phyloP scores from a whole-genome alignment of 2,329 filamentous ascomycete genomes.

The Talaromyces sp. region DNA sequence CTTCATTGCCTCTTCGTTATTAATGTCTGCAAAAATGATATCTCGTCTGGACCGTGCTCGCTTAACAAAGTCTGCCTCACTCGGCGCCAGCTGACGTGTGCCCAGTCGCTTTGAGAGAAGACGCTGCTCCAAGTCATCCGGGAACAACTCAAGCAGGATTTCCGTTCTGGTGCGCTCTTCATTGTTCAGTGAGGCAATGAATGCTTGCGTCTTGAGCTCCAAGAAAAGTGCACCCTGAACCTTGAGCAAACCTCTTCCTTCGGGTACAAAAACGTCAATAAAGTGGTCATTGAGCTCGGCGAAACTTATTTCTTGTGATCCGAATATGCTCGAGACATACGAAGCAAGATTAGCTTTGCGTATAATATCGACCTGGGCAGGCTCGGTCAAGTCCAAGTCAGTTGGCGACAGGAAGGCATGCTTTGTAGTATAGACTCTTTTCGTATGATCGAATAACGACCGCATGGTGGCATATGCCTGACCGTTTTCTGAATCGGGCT shows the following conservation, averaged over 20 bases:
- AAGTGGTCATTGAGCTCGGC: constrained; percentile 62
- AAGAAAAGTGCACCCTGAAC: constrained; percentile 60
- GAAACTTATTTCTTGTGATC: constrained; percentile 63
- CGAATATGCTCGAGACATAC: constrained; percentile 62
- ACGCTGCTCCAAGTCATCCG: constrained; percentile 53
- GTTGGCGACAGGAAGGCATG: constrained; percentile 55
- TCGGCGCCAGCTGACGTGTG: constrained; percentile 53
- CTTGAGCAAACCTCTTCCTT: constrained; percentile 56
- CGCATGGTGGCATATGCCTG: constrained; percentile 62
- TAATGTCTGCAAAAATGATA: constrained; percentile 55
- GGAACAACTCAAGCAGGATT: constrained; percentile 59
- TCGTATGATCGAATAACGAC: constrained; percentile 61
- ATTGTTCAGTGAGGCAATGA: constrained; percentile 59
- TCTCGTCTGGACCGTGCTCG: constrained; percentile 54
- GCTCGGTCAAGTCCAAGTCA: constrained; percentile 52
- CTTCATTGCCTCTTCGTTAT: constrained; percentile 48
- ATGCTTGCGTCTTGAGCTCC: constrained; percentile 65
- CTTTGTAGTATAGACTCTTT: constrained; percentile 58
- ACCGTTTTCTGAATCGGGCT: constrained; percentile 54
- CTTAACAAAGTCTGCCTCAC: constrained; percentile 59
- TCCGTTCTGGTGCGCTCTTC: constrained; percentile 56
- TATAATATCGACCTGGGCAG: constrained; percentile 57
- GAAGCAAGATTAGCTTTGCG: constrained; percentile 64
- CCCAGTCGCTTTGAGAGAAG: constrained; percentile 55
- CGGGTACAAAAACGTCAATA: constrained; percentile 61